Percentiles rank a stretch among this genome's conserved stretches.
Conservation (phyloP, 768 basidiomycete genomes). For the Russula vinacea region DNA sequence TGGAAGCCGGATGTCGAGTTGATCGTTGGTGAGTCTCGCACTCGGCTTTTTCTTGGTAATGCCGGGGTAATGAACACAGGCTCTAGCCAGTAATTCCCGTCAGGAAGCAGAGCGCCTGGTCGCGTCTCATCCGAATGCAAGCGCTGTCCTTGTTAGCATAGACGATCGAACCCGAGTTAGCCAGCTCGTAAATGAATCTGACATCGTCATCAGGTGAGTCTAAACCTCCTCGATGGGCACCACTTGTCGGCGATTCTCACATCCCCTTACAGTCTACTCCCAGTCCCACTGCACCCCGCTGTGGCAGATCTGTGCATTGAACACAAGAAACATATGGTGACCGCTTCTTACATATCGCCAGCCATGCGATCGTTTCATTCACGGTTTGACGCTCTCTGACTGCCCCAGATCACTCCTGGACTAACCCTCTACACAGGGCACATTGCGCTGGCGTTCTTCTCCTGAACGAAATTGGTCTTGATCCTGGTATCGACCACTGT, state of each 20-base stretch:
- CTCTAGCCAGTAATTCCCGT: conserved; percentile 68
- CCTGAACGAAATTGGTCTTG: conserved; percentile 86
- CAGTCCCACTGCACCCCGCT: conserved; percentile 65
- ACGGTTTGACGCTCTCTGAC: conserved; percentile 42
- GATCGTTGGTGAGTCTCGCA: conserved; percentile 62
- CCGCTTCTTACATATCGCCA: conserved; percentile 85
- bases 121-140: conserved; percentile 48
- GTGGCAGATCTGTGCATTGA: conserved; percentile 74
- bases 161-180: conserved; percentile 45
- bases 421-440: conserved; percentile 47
- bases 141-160: conserved; percentile 59
- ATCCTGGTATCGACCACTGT: conserved; percentile 88
- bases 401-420: not conserved
- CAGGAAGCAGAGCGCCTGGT: conserved; percentile 54
- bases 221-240: not conserved
- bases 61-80: not conserved
- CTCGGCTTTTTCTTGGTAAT: not conserved
- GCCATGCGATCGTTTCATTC: conserved; percentile 67
- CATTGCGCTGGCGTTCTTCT: conserved; percentile 60
- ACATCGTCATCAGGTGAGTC: conserved; percentile 78
- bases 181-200: conserved; percentile 56
- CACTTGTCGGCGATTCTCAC: not conserved
- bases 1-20: conserved; percentile 59
- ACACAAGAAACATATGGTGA: conserved; percentile 73
- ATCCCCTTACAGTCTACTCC: conserved; percentile 60